These are phyloP conservation scores for Diaporthe sp. DNA, from an alignment of 2,329 filamentous ascomycete genomes.

Conservation along the genomic window DNA sequence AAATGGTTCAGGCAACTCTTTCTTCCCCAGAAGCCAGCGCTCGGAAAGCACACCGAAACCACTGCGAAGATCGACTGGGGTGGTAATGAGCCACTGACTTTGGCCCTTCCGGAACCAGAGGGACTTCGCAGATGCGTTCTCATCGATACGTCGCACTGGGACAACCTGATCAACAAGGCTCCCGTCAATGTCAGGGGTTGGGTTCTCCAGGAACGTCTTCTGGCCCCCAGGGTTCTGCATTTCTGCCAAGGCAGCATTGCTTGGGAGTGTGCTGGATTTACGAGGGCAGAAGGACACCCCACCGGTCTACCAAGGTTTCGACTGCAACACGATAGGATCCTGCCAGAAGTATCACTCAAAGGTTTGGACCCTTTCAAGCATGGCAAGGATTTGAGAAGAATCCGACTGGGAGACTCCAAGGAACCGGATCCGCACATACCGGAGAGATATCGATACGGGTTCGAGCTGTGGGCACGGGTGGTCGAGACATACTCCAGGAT, in stretches of 20 bases:
- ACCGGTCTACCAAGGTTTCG: background rate
- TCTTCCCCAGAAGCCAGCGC: too few relatives aligned
- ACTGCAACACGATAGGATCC: background rate
- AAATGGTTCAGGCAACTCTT: background rate
- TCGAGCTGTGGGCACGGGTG: conserved; percentile 27
- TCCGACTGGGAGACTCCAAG: background rate
- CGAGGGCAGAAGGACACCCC: background rate
- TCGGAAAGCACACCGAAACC: background rate
- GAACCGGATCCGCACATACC: background rate
- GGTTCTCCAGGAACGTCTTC: conserved; percentile 46
- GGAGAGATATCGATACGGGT: background rate
- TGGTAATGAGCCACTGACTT: background rate
- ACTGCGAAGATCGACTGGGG: background rate
- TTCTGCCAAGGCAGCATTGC: conserved; percentile 41
- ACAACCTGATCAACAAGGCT: background rate
- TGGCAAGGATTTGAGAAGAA: background rate
- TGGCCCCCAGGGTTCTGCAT: conserved; percentile 44
- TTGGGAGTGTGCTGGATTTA: conserved; percentile 41
- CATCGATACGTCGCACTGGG: background rate
- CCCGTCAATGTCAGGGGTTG: conserved; percentile 43
- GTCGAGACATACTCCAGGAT: conserved; percentile 24
- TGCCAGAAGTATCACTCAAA: background rate
- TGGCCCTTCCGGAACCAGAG: background rate
- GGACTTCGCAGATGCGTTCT: background rate
- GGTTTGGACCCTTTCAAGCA: background rate